These are phyloP conservation scores for Teratosphaeria epicoccoides DNA, from an alignment of 2,329 filamentous ascomycete species.

Conservation along the genomic window DNA sequence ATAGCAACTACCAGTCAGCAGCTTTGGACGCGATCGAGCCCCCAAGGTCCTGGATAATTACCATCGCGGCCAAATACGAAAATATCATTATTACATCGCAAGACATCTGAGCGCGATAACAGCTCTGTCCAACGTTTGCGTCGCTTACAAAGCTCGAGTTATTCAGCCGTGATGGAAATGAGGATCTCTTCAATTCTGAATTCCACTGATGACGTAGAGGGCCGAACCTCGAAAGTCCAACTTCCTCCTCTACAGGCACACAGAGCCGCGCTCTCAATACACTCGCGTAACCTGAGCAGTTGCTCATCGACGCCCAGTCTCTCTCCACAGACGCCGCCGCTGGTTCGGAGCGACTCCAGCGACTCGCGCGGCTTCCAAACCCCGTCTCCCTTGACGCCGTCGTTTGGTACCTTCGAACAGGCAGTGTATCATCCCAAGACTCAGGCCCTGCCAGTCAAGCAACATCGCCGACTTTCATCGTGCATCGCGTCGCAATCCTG, in stretches of 20 bases:
- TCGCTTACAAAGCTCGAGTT: slow-evolving; percentile 3
- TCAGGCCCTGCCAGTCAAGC: slow-evolving; percentile 3
- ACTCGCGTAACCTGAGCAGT: slow-evolving; percentile 32
- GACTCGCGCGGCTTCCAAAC: slow-evolving; percentile 34
- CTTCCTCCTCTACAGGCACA: slow-evolving; percentile 14
- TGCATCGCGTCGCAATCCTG: slow-evolving; percentile 8
- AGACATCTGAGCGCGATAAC: background rate
- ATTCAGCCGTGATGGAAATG: slow-evolving; percentile 37
- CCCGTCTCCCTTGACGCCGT: slow-evolving; percentile 39
- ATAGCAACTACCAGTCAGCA: background rate
- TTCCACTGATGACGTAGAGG: slow-evolving; percentile 30
- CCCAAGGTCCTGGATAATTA: background rate
- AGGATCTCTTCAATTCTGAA: slow-evolving; percentile 43
- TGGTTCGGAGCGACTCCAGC: slow-evolving; percentile 36
- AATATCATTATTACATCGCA: background rate
- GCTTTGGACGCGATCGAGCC: background rate
- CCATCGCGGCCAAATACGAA: background rate
- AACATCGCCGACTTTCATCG: slow-evolving; percentile 8
- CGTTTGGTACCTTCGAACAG: slow-evolving; percentile 24
- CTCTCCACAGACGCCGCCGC: slow-evolving; percentile 36
- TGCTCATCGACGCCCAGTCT: slow-evolving; percentile 35
- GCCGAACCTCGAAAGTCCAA: slow-evolving; percentile 10
- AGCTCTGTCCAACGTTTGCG: background rate
- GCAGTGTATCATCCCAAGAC: slow-evolving; percentile 12
- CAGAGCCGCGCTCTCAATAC: slow-evolving; percentile 13